Base-by-base conservation (phyloP, 1,139 yeast species). In the Lodderomyces metapsilosis region DNA sequence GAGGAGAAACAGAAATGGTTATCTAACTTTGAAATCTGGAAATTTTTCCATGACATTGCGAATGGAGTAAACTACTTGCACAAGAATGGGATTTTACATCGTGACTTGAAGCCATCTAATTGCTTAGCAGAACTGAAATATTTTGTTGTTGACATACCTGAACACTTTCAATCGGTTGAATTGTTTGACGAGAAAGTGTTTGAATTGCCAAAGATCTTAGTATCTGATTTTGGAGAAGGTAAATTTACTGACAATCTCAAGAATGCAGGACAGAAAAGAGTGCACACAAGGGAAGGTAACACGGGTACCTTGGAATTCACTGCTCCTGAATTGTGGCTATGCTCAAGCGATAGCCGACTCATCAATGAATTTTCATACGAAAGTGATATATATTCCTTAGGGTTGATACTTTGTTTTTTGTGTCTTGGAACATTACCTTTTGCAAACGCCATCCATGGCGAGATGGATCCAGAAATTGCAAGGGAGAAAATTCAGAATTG, bases 141-240 rank as follows among this genome's bases (percentile, higher is more conserved):
- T 43, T 52, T 7, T 44, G 24, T 40, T 15, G 40, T 25, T 38
- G 20, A 43, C 10, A 8, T 33, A 35, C 11, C 50, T 45, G 5
- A 52, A 5, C 21, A 5, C 41, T 42, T 51, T 46, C 40, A 44
- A 8, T 37, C 38, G 9, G 21, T 35, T 6, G 55, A 54, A 17
- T 53, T 50, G 3, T 56, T 66, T 15, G 59, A 63, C 10, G 51
- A 52, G 0, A 61, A 58, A 2, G 50, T 64, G 1, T 48, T 53
- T 2, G 50, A 52, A 17, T 63, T 84, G 5, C 96, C 96, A 0
- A 76, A 75, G 17, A 78, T 87, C 0, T 69, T 88, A 15, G 92
- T 89, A 9, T 84, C 95, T 30, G 96, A 89, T 62, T 85, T 89
- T 59, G 96, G 97, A 2, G 96, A 89, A 58, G 88, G 95, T 4